These are phyloP conservation scores for Psilocybe mexicana DNA, from an alignment of 1,284 basidiomycete genomes.

Conservation along the genomic window DNA sequence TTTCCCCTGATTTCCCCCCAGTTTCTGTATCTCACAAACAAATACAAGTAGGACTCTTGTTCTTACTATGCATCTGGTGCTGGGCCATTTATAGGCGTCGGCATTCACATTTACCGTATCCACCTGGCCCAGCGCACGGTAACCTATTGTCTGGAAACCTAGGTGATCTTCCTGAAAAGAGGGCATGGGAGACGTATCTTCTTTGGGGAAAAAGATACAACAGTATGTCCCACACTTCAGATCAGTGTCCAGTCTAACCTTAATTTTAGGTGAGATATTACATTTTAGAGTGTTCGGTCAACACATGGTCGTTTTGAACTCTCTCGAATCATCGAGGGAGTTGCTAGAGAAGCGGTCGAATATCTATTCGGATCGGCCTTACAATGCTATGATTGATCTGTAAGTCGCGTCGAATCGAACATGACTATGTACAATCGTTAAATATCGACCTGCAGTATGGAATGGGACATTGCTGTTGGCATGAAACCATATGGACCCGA, in stretches of 20 bases:
- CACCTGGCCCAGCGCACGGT: constrained; percentile 13
- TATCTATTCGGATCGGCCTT: constrained; percentile 39
- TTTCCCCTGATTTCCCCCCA: neutral
- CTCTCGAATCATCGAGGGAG: constrained; percentile 34
- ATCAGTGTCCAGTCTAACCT: too few relatives aligned
- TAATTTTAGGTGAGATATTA: constrained; percentile 29
- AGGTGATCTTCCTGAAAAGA: constrained; percentile 11
- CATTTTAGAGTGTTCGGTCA: constrained; percentile 26
- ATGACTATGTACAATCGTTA: neutral
- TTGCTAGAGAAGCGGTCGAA: constrained; percentile 43
- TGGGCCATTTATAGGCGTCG: neutral
- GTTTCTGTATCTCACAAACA: neutral
- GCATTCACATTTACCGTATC: constrained; percentile 8
- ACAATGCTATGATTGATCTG: constrained; percentile 33
- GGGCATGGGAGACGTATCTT: constrained; percentile 15
- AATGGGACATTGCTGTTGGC: constrained; percentile 34
- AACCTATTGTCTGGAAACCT: constrained; percentile 13
- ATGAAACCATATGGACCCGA: constrained; percentile 38
- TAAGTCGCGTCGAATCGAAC: constrained; percentile 13
- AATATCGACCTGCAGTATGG: constrained; percentile 32
- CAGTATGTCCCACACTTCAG: neutral
- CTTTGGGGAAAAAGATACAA: constrained; percentile 18
- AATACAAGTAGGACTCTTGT: neutral
- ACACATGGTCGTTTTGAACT: constrained; percentile 42
- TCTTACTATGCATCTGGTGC: neutral